Base-by-base conservation (phyloP, 2,329 filamentous ascomycete species). In the Reticulascus tulasneorum region DNA sequence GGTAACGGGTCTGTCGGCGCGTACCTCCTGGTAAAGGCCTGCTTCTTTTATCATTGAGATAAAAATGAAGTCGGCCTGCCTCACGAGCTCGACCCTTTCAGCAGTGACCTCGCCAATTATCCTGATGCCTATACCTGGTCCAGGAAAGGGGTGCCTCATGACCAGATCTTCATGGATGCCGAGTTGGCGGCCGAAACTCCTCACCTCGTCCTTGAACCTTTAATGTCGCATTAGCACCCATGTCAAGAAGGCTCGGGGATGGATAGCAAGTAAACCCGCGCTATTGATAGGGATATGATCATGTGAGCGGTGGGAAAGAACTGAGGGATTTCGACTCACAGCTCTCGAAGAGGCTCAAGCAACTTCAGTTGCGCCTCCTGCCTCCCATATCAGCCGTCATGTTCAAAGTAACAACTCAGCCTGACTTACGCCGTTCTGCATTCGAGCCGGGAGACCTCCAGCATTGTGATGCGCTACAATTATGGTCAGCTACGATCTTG, bases 61-160 rank as follows among this genome's bases (percentile, higher is more conserved):
- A 64, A 86, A 90, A 53, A 91, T 90, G 53, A 78, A 55, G 52
- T 90, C 86, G 2, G 85, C 86, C 55, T 84, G 69, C n/a, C 86
- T 68, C 3, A 79, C 86, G 45, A 94, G 93, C 37, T 79, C 77
- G 12, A 95, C 83, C 26, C 84, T 77, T 55, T 90, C 84, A 3
- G 71, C 73, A 2, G 86, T 94, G 11, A 95, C 82, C 49, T 94
- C 89, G 23, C 90, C 90, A 1, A 95, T 68, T 42, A 95, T 83
- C 35, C 86, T 75, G 48, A 93, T 85, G 11, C 77, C 87, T 42
- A 94, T 79, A 33, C 64, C 75, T 0, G 69, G 83, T 25, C 84
- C 84, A 0, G 83, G 83, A 71, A 88, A 89, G 17, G 84, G 84
- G 53, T 89, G 85, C 21, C 86, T 70, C 77, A 80, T 85, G 36